Evolutionary conservation across 257 asterid genomes (phyloP).

Genomic region (Gentiana dahurica): DNA sequence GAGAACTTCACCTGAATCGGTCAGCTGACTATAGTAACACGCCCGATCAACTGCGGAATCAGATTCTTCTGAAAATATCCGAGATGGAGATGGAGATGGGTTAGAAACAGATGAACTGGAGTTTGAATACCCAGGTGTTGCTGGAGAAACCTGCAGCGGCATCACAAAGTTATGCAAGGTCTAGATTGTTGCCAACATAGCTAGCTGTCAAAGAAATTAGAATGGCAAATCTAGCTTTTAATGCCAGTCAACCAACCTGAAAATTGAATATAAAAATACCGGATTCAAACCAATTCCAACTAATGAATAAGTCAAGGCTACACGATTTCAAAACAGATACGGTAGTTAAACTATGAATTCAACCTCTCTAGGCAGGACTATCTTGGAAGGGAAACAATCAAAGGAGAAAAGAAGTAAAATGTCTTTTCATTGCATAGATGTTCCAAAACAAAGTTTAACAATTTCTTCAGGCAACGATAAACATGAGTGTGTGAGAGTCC

Average conservation of each 20-base stretch:
- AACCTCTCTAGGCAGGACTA: too few species aligned
- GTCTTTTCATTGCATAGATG: too few species aligned
- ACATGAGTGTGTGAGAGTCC: too few species aligned
- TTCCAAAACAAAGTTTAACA: too few species aligned
- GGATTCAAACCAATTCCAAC: too few species aligned
- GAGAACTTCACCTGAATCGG: conserved; percentile 19
- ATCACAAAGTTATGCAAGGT: neutral
- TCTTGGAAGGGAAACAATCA: too few species aligned
- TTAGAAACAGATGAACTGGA: conserved; percentile 28
- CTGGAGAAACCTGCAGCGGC: conserved; percentile 59
- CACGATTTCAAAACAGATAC: too few species aligned
- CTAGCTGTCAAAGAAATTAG: conserved; percentile 7
- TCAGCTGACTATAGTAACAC: conserved; percentile 12
- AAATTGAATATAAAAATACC: too few species aligned
- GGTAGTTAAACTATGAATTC: too few species aligned
- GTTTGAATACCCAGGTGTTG: conserved; percentile 46
- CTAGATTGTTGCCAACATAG: conserved; percentile 10
- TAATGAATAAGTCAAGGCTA: too few species aligned
- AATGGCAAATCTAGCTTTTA: conserved; percentile 1
- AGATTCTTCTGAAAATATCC: conserved; percentile 35
- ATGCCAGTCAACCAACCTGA: neutral
- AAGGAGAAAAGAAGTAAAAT: too few species aligned
- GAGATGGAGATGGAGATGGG: conserved; percentile 25
- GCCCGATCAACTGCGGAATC: conserved; percentile 29
- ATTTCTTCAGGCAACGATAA: too few species aligned